Evolutionary conservation across 768 basidiomycete genomes (phyloP).

Genomic region (Rhodocollybia butyracea): DNA sequence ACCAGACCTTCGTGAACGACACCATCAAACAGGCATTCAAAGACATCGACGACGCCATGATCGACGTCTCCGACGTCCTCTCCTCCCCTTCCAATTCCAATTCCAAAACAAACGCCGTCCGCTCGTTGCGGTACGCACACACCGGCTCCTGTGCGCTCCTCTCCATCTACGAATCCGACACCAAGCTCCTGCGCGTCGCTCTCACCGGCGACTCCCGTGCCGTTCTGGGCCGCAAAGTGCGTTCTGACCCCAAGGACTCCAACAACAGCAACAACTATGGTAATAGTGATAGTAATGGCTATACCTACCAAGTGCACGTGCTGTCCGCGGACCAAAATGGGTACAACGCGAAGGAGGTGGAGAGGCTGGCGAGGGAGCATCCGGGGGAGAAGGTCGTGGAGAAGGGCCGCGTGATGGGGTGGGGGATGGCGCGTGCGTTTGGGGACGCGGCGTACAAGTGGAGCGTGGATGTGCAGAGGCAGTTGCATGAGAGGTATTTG

Average conservation of each 20-base stretch:
- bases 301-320: constrained; percentile 35
- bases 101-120: too few species aligned
- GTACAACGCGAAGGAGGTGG: constrained; percentile 32
- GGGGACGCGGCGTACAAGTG: constrained; percentile 43
- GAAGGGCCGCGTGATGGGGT: constrained; percentile 35
- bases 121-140: too few species aligned
- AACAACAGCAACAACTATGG: too few species aligned
- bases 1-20: too few species aligned
- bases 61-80: too few species aligned
- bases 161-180: too few species aligned
- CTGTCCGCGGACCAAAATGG: constrained; percentile 40
- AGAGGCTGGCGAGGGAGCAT: constrained; percentile 32
- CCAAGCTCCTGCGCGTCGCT: constrained; percentile 37
- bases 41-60: too few species aligned
- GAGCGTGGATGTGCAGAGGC: constrained; percentile 32
- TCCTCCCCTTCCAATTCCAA: too few species aligned
- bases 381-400: too few species aligned
- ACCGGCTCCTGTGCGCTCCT: too few species aligned
- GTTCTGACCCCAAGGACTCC: neutral
- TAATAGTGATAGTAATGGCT: too few species aligned
- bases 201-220: constrained; percentile 48
- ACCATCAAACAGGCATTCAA: too few species aligned
- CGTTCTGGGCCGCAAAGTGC: constrained; percentile 36
- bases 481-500: constrained; percentile 31
- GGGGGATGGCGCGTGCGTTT: constrained; percentile 35